phyloP scores from a whole-genome alignment of 352 stramenopile genomes.

The Pythium monospermum region DNA sequence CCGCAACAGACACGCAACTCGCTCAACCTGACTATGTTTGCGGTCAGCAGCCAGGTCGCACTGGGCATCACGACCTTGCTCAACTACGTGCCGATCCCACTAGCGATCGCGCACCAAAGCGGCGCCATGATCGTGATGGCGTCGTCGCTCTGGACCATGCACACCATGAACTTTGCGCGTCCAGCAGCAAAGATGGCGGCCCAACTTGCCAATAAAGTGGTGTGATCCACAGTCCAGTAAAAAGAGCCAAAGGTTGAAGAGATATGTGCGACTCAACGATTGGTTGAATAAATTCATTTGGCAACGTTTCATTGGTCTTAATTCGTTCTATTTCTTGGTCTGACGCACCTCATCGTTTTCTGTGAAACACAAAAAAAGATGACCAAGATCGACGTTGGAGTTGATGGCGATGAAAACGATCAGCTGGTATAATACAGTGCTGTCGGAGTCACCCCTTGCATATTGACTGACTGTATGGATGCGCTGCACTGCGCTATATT shows the following conservation, averaged over 20 bases:
- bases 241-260: too few species aligned
- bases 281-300: neutral
- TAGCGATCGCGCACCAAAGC: constrained; percentile 95
- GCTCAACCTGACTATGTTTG: constrained; percentile 71
- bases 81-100: constrained; percentile 93
- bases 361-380: neutral
- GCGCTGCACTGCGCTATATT: too few species aligned
- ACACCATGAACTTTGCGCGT: constrained; percentile 87
- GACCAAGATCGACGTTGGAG: constrained; percentile 4
- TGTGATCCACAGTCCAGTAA: constrained; percentile 1
- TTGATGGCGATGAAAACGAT: constrained; percentile 15
- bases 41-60: constrained; percentile 76
- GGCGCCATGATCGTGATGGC: constrained; percentile 94
- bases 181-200: constrained; percentile 34
- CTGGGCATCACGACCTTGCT: constrained; percentile 98
- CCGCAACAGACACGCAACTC: constrained; percentile 69
- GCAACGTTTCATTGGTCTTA: neutral
- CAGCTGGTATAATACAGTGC: constrained; percentile 19
- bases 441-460: too few species aligned
- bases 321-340: neutral
- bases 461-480: neutral
- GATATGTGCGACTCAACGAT: too few species aligned
- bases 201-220: constrained; percentile 28
- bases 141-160: constrained; percentile 88
- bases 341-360: too few species aligned